Base-by-base conservation (phyloP, 495 filamentous ascomycete genomes). In the Penicillium subrubescens region DNA sequence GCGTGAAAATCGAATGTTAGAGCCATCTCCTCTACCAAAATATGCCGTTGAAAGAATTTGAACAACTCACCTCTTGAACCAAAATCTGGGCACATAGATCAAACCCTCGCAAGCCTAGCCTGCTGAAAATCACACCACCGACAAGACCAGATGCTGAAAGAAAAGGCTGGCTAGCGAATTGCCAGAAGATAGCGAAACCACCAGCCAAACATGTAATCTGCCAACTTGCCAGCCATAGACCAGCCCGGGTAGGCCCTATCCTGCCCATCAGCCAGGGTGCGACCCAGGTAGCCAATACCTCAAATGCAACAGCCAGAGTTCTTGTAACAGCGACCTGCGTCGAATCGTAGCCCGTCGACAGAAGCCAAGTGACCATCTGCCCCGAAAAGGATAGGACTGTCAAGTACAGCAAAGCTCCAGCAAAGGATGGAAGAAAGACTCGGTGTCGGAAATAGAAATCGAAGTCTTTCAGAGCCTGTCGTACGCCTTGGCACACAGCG, bases 51-150 rank as follows among this genome's bases (percentile, higher is more conserved):
- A 21, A 0, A 0, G n/a, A 8, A 2, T 4, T 17, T 29, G 59
- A 23, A 21, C 33, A 19, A 67, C 75, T 59, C 67, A 84, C 83
- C 56, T 84, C 83, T 67, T 89, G 87, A 0, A 89, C 71, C 41
- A 88, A 77, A 17, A 75, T 74, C 69, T 89, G 87, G 14, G 74
- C 80, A 44, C 76, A 81, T 0, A 89, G 74, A 64, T 89, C 87
- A 66, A 82, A 87, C 0, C 83, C 82, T 79, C 87, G 82, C 2
- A 89, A 72, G 0, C 87, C 87, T 4, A 87, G 15, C 0, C 87
- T 75, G 53, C 84, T 87, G 1, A 83, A 27, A 6, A 79, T 78
- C 0, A 81, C 76, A 0, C 78, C 82, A 2, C 59, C 71, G 0
- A 79, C 78, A 8, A 87, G 72, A 0, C 77, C 77, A 7, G 57